Percentiles rank a stretch among this genome's conserved stretches.
Evolutionary conservation across 2,329 filamentous ascomycete species (phyloP).

Genomic region (Sporothrix inflata): DNA sequence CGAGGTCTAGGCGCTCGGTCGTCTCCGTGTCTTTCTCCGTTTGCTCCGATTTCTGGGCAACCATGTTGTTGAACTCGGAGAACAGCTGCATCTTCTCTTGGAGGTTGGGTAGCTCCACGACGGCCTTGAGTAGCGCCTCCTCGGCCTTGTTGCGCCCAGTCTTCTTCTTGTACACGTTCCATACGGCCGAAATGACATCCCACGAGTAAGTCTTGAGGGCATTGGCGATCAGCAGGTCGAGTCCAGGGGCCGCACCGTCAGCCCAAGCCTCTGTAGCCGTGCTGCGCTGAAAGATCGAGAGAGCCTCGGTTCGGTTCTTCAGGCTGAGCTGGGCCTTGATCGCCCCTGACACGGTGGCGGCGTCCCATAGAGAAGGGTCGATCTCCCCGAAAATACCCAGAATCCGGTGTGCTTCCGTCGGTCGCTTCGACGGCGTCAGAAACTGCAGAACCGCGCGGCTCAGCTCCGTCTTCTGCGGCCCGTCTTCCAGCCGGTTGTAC

Average conservation of each 20-base stretch:
- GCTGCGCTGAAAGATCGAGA: conserved; percentile 47
- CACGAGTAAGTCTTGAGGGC: conserved; percentile 46
- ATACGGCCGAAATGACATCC: conserved; percentile 44
- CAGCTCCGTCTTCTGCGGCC: conserved; percentile 37
- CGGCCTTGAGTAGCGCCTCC: conserved; percentile 44
- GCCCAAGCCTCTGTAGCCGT: conserved; percentile 23
- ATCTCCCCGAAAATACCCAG: conserved; percentile 49
- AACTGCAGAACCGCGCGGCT: conserved; percentile 46
- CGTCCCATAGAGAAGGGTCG: conserved; percentile 45
- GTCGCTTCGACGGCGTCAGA: conserved; percentile 48
- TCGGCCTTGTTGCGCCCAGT: conserved; percentile 18
- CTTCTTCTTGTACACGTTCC: conserved; percentile 41
- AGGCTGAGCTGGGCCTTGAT: conserved; percentile 49
- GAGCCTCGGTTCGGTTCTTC: conserved; percentile 45
- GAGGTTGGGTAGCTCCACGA: conserved; percentile 8
- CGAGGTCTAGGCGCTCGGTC: neutral
- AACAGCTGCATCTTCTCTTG: neutral
- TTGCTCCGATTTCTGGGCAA: neutral
- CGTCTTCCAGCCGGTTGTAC: conserved; percentile 45
- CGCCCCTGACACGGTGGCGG: conserved; percentile 46
- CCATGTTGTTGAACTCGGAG: neutral
- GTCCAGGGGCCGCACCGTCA: conserved; percentile 37
- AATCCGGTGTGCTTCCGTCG: conserved; percentile 52
- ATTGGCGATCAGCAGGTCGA: conserved; percentile 51
- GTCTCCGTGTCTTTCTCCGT: neutral